phyloP scores from a whole-genome alignment of 768 basidiomycete genomes.

The Cubamyces sp. region DNA sequence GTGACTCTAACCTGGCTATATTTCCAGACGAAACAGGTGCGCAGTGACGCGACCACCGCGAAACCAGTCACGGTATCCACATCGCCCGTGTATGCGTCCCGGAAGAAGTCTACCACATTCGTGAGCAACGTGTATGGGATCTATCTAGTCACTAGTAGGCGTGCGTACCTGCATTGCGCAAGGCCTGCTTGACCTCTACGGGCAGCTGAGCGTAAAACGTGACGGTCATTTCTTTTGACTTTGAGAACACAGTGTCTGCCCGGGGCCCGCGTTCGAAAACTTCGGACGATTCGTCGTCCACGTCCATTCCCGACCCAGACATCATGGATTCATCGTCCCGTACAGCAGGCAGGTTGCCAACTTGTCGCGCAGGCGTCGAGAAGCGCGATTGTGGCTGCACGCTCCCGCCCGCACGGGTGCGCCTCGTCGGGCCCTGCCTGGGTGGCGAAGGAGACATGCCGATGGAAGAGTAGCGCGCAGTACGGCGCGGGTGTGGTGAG shows the following conservation, averaged over 20 bases:
- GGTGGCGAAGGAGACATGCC: slow-evolving; percentile 28
- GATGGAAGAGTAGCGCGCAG: slow-evolving; percentile 47
- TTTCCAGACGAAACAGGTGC: slow-evolving; percentile 85
- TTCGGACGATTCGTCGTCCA: slow-evolving; percentile 55
- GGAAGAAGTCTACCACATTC: slow-evolving; percentile 58
- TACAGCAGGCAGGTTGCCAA: slow-evolving; percentile 26
- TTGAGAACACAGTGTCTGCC: slow-evolving; percentile 58
- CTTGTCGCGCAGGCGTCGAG: slow-evolving; percentile 40
- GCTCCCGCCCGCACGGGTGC: slow-evolving; percentile 35
- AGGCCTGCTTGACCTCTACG: slow-evolving; percentile 71
- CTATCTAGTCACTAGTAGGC: neutral
- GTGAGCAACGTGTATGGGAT: slow-evolving; percentile 4
- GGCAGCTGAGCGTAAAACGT: slow-evolving; percentile 73
- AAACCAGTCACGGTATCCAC: slow-evolving; percentile 76
- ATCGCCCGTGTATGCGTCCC: slow-evolving; percentile 68
- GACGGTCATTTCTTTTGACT: slow-evolving; percentile 71
- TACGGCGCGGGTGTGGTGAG: slow-evolving; percentile 58
- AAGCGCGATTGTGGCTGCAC: slow-evolving; percentile 44
- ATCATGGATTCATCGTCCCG: slow-evolving; percentile 45
- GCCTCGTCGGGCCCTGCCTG: slow-evolving; percentile 33
- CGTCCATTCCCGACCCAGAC: slow-evolving; percentile 55
- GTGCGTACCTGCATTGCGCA: slow-evolving; percentile 68
- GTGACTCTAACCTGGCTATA: slow-evolving; percentile 60
- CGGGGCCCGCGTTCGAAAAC: slow-evolving; percentile 41
- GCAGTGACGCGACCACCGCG: slow-evolving; percentile 68